A percentile compares a stretch with the other conserved stretches of the same genome.
phyloP scores from a whole-genome alignment of 345 rosid genomes.

The Streptanthus diversifolius region DNA sequence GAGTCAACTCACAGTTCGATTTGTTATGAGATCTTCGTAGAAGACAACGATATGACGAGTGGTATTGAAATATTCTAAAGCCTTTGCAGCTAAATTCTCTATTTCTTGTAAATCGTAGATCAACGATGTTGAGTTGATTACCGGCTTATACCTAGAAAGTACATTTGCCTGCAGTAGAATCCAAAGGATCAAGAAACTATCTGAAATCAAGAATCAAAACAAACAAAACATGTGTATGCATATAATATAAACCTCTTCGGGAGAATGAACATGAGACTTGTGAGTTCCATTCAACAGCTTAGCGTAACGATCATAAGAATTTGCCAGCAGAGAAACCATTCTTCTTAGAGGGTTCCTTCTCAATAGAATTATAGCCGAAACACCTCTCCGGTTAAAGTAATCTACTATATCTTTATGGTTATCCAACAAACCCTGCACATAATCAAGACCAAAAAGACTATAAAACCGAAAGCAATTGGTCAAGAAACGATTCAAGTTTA shows the following conservation, averaged over 20 bases:
- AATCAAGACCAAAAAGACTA: neutral
- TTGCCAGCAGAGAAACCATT: slow-evolving; percentile 80
- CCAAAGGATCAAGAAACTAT: slow-evolving; percentile 19
- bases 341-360: slow-evolving; percentile 77
- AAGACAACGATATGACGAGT: slow-evolving; percentile 71
- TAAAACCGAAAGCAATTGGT: neutral
- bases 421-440: slow-evolving; percentile 65
- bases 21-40: slow-evolving; percentile 76
- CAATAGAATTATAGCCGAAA: slow-evolving; percentile 67
- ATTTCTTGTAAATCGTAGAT: slow-evolving; percentile 55
- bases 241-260: slow-evolving; percentile 55
- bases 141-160: slow-evolving; percentile 79
- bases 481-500: neutral
- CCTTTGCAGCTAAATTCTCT: slow-evolving; percentile 55
- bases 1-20: slow-evolving; percentile 42
- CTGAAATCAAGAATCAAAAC: slow-evolving; percentile 7
- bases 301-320: slow-evolving; percentile 79
- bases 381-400: slow-evolving; percentile 84
- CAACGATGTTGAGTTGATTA: slow-evolving; percentile 61
- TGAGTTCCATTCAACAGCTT: slow-evolving; percentile 92
- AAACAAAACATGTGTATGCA: neutral
- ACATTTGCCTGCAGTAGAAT: slow-evolving; percentile 52
- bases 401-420: slow-evolving; percentile 62
- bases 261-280: slow-evolving; percentile 96
- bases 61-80: slow-evolving; percentile 60